Conservation (phyloP, 2,329 filamentous ascomycete genomes). For the Fusarium torulosum region DNA sequence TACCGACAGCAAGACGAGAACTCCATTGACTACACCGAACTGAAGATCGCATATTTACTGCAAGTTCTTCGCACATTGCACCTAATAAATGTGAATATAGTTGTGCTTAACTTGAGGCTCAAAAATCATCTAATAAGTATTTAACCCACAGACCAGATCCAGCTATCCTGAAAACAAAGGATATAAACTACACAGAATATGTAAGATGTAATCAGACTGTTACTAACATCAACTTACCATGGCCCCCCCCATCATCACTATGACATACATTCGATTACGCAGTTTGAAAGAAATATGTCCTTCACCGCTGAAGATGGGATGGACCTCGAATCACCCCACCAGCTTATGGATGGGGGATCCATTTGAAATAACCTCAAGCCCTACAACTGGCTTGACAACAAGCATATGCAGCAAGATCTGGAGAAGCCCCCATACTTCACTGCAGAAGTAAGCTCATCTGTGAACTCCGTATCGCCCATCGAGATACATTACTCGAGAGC, state of each 20-base stretch:
- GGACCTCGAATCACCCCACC: conserved; percentile 12
- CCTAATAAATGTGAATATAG: too few species aligned
- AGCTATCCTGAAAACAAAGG: not conserved
- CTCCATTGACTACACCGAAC: not conserved
- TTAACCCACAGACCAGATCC: not conserved
- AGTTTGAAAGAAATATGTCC: not conserved
- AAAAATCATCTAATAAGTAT: not conserved
- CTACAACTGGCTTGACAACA: not conserved
- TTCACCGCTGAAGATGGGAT: conserved; percentile 11
- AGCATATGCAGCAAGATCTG: not conserved
- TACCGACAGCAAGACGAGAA: not conserved
- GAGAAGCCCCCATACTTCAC: not conserved
- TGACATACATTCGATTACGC: conserved; percentile 1
- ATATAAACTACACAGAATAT: not conserved
- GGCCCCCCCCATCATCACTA: not conserved
- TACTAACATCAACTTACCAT: not conserved
- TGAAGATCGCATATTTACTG: too few species aligned
- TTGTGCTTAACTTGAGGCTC: too few species aligned
- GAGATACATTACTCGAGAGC: conserved; percentile 1
- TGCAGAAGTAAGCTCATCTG: not conserved
- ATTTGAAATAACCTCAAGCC: not conserved
- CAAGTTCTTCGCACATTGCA: too few species aligned
- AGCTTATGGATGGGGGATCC: not conserved
- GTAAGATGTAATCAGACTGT: not conserved
- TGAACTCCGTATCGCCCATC: not conserved